Evolutionary conservation across 345 rosid species (phyloP).

Genomic region (Limnanthes douglasii): DNA sequence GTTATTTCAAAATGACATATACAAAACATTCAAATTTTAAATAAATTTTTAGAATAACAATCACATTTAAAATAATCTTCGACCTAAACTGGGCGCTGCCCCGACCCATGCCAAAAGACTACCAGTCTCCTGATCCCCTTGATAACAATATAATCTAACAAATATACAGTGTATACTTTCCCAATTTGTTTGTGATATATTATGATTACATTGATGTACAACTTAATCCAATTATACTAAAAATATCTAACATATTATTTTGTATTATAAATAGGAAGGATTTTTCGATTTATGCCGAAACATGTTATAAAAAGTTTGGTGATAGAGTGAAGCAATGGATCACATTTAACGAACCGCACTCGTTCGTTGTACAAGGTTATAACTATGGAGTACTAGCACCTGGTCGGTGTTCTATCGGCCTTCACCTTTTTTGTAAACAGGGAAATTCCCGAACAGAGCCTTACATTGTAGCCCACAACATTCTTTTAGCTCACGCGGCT

Average conservation of each 20-base stretch:
- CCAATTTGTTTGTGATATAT: no score
- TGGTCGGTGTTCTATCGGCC: conserved; percentile 66
- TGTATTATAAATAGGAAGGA: conserved; percentile 33
- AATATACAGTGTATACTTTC: no score
- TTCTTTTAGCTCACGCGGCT: conserved; percentile 53
- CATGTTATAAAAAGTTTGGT: conserved; percentile 75
- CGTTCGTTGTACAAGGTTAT: conserved; percentile 72
- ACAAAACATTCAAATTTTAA: no score
- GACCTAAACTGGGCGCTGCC: no score
- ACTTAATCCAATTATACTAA: background rate
- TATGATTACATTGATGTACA: background rate
- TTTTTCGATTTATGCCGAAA: conserved; percentile 63
- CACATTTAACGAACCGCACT: conserved; percentile 89
- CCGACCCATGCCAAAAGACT: no score
- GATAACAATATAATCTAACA: no score
- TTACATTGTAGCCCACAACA: conserved; percentile 74
- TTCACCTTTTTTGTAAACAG: conserved; percentile 38
- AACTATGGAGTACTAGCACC: conserved; percentile 87
- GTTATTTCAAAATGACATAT: no score
- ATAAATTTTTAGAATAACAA: no score
- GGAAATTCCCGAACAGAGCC: conserved; percentile 96
- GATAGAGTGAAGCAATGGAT: conserved; percentile 93
- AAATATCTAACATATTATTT: background rate
- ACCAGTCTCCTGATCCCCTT: no score
- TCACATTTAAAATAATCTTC: no score